A percentile compares a stretch with the other conserved stretches of the same genome.
phyloP scores from a whole-genome alignment of 2,329 filamentous ascomycete genomes.

The Aspergillus bombycis region DNA sequence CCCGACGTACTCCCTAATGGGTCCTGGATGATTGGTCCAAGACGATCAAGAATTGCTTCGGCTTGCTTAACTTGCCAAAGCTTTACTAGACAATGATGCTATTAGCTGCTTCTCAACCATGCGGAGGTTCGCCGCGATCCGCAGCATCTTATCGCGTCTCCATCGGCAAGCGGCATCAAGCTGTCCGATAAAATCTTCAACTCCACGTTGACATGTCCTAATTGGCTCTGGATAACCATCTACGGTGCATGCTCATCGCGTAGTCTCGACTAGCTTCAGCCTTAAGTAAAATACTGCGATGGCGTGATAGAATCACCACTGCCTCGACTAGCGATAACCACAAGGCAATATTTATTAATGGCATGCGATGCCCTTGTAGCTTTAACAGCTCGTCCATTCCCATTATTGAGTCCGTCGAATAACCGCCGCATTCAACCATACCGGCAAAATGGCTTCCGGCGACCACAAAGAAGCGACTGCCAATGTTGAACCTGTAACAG shows the following conservation, averaged over 20 bases:
- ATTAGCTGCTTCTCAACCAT: neutral
- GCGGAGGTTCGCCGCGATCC: slow-evolving; percentile 1
- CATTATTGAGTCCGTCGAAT: neutral
- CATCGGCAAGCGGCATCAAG: neutral
- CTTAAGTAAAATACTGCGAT: slow-evolving; percentile 12
- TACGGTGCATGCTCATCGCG: neutral
- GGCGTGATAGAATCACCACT: slow-evolving; percentile 18
- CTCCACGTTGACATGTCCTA: neutral
- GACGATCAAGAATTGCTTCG: neutral
- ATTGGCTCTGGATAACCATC: slow-evolving; percentile 11
- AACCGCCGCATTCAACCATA: neutral
- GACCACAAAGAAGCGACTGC: slow-evolving; percentile 14
- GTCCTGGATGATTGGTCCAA: neutral
- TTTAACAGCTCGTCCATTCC: neutral
- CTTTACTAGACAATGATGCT: neutral
- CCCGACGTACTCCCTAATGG: neutral
- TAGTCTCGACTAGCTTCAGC: neutral
- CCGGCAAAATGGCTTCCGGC: slow-evolving; percentile 21
- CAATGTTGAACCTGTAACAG: slow-evolving; percentile 8
- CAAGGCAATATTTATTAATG: neutral
- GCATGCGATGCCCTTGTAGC: neutral
- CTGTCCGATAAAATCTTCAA: neutral
- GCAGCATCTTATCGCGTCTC: neutral
- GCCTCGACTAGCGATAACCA: neutral
- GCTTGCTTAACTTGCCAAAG: neutral